These are phyloP conservation scores for Lathyrus sativus DNA, from an alignment of 306 rosid species.

Conservation along the genomic window DNA sequence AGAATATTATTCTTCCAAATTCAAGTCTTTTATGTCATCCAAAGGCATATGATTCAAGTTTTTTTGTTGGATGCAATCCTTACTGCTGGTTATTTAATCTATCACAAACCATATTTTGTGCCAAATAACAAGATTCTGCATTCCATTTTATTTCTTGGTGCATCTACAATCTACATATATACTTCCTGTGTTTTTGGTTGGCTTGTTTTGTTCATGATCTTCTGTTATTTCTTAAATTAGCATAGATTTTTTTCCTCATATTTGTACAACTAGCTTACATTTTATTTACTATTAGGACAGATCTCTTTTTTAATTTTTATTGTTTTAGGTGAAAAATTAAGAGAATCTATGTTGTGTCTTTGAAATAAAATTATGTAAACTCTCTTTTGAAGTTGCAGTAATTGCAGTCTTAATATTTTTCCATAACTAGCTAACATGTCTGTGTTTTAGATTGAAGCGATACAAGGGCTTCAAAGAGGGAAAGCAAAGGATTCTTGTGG, in stretches of 20 bases:
- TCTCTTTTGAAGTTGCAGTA: background rate
- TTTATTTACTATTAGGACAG: background rate
- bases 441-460: conserved; percentile 64
- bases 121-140: background rate
- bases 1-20: too few relatives aligned
- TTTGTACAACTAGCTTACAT: background rate
- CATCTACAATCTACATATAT: background rate
- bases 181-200: background rate
- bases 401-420: background rate
- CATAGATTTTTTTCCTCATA: background rate
- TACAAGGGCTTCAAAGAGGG: conserved; percentile 82
- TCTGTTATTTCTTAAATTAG: background rate
- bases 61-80: too few relatives aligned
- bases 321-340: background rate
- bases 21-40: too few relatives aligned
- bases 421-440: background rate
- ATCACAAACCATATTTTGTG: background rate
- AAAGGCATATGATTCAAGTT: too few relatives aligned
- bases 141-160: background rate
- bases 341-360: background rate
- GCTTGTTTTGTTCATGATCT: background rate
- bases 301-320: background rate
- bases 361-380: background rate
- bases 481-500: conserved; percentile 75
- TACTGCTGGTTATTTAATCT: background rate